Evolutionary conservation across 2,329 filamentous ascomycete species (phyloP).

Genomic region (Talaromyces albobiverticillius): DNA sequence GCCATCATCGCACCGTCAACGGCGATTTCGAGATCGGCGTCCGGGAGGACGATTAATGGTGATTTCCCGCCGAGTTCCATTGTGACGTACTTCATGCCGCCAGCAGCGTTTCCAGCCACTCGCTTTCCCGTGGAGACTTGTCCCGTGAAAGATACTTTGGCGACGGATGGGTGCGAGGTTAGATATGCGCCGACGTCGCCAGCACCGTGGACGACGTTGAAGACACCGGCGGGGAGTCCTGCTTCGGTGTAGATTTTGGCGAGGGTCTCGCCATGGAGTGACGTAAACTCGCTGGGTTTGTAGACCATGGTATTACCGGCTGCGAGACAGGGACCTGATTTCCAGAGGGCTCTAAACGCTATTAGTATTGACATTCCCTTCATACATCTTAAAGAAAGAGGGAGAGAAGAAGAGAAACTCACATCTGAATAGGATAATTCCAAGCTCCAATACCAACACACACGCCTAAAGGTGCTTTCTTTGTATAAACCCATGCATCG

Average conservation of each 20-base stretch:
- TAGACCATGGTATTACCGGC: conserved; percentile 90
- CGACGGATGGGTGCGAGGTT: conserved; percentile 67
- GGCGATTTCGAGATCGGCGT: conserved; percentile 74
- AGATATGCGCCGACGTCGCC: conserved; percentile 74
- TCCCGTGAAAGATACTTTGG: conserved; percentile 87
- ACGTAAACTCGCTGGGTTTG: conserved; percentile 84
- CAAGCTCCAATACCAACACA: conserved; percentile 86
- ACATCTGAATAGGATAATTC: conserved; percentile 90
- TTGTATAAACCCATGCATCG: conserved; percentile 78
- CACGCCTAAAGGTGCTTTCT: conserved; percentile 76
- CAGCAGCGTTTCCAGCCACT: conserved; percentile 72
- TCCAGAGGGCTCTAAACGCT: conserved; percentile 66
- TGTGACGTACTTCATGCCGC: conserved; percentile 83
- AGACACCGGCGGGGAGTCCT: conserved; percentile 75
- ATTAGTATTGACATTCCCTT: too few species aligned
- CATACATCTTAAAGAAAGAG: too few species aligned
- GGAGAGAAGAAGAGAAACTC: conserved; percentile 17
- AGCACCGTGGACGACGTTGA: conserved; percentile 81
- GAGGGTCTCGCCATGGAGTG: conserved; percentile 73
- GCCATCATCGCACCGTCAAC: conserved; percentile 90
- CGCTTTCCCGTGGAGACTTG: conserved; percentile 81
- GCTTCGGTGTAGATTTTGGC: conserved; percentile 76
- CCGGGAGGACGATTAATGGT: conserved; percentile 74
- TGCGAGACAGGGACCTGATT: conserved; percentile 79
- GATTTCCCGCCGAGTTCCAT: conserved; percentile 92